Percentiles rank a stretch among this genome's conserved stretches.
Evolutionary conservation across 2,329 filamentous ascomycete species (phyloP).

Genomic region (Claviceps cyperi): DNA sequence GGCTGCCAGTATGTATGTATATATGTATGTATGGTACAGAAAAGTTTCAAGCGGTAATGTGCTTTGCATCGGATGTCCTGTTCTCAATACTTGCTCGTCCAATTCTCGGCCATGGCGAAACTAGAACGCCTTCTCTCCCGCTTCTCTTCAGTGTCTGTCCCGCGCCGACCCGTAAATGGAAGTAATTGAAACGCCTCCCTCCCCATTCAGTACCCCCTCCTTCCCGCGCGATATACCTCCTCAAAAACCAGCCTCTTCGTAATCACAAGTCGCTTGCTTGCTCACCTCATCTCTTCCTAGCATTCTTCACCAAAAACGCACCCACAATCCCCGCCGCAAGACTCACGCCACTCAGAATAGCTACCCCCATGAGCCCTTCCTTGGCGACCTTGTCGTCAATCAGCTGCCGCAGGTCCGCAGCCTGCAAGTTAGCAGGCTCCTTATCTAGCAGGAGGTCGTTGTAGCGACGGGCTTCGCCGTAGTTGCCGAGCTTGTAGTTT

Average conservation of each 20-base stretch:
- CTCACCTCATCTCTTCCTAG: conserved; percentile 38
- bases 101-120: too few relatives aligned
- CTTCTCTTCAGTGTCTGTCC: not conserved
- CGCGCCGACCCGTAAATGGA: too few relatives aligned
- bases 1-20: not conserved
- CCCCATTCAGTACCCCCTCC: not conserved
- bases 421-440: conserved; percentile 84
- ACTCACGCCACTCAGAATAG: conserved; percentile 85
- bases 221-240: not conserved
- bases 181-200: not conserved
- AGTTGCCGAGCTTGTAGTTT: conserved; percentile 97
- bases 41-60: not conserved
- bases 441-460: conserved; percentile 86
- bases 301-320: conserved; percentile 68
- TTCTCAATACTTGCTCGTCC: too few relatives aligned
- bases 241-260: too few relatives aligned
- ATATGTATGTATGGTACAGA: conserved; percentile 1
- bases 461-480: conserved; percentile 84
- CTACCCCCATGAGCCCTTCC: conserved; percentile 86
- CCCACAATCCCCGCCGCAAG: conserved; percentile 89
- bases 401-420: conserved; percentile 67
- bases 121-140: not conserved
- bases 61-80: not conserved
- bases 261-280: not conserved
- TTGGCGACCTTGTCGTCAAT: conserved; percentile 95